Evolutionary conservation across 192 early-diverging fungal genomes (phyloP), one percentile per base, ranked within the genome.

Genomic region (Dissophora ornata): DNA sequence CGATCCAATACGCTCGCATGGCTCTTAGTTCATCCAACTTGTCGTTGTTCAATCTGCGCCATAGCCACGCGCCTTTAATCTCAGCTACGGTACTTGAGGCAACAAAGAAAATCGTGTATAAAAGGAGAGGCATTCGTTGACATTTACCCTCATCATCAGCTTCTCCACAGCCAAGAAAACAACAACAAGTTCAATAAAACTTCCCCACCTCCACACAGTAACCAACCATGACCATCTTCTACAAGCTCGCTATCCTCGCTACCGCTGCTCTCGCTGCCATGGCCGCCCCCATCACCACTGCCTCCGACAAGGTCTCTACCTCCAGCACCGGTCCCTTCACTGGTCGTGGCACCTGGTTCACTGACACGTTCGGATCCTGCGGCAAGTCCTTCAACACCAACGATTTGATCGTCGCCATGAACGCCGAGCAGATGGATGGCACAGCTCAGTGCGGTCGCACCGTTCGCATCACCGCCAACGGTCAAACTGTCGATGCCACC

Each of bases 331-430:
- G 26, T 45, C 6, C 44, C 12, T 81, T 60, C 59, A 45, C 56
- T 25, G 82, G 82, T 19, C 46, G 63, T 6, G 79, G 57, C 12
- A 83, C 82, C 33, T 83, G 80, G 69, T 83, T 83, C 70, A 69
- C 80, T 5, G 79, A 78, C 46, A 44, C 22, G 7, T 40, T 47
- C 24, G 82, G 82, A 12, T 65, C 75, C 40, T 84, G 83, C 41
- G 83, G 69, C n/a, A 62, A 46, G 8, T 30, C 40, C 12, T 81
- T 79, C 55, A 56, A 70, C 32, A 79, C 81, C 36, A 54, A 73
- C n/a, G 74, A 74, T 40, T 30, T 69, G 69, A 84, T 84, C 34
- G 78, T 80, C 38, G 83, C 83, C 51, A 65, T 84, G 62, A 84
- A 81, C 54, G 67, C 54, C 1, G 57, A 52, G 6, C 75, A 81